Evolutionary conservation across 345 rosid species (phyloP), one percentile per base, ranked within the genome.

Genomic region (Pistacia vera): DNA sequence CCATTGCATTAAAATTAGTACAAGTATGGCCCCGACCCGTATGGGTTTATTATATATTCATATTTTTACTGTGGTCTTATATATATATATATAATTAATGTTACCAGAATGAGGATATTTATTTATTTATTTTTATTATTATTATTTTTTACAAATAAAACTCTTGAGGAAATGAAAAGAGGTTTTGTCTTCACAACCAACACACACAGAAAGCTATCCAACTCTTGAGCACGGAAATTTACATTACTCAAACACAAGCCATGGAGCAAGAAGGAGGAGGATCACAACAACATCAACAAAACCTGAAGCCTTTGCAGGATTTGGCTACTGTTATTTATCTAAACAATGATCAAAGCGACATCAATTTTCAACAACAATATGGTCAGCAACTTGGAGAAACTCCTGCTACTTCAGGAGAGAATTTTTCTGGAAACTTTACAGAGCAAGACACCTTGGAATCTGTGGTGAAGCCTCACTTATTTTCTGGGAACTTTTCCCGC

Each of bases 381-480:
- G 35, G 41, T 16, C 68, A 9, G 41, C 54, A 66, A 44, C 30
- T 11, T 66, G 65, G 13, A 28, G 0, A 33, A 3, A 14, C 65
- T 11, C 12, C 38, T 61, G 5, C 38, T 9, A 18, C 44, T 66
- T 66, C 33, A 8, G 33, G 69, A 52, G 54, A 66, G 5, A 66
- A 66, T 11, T 66, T 66, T 41, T 18, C 54, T 5, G 4, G 8
- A 8, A 66, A 66, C 18, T 46, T 46, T 17, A n/a, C 63, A 7
- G 74, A 57, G 38, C 74, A 6, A 57, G 74, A 57, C 74, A 38
- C 52, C 7, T 38, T 57, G 51, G 35, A 56, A 36, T 70, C 73
- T 2, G 3, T 70, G 52, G 63, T 56, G 48, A 56, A 56, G 35
- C 60, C 54, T 8, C 48, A 46, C 64, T 62, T 62, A 38, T 30